phyloP scores from a whole-genome alignment of 2,329 filamentous ascomycete genomes.

The Colletotrichum lini region DNA sequence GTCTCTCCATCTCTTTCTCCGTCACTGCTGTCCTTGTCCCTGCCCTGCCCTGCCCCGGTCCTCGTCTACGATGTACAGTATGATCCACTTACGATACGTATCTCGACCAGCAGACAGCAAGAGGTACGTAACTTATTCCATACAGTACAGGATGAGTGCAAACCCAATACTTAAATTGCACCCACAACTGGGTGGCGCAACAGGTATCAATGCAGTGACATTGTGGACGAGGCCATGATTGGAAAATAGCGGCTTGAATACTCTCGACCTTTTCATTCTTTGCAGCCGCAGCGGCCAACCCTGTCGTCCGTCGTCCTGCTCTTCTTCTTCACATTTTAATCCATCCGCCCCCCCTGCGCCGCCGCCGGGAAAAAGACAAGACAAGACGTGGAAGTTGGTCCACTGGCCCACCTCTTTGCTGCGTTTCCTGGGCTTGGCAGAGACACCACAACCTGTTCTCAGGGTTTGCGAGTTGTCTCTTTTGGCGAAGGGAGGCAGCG shows the following conservation, averaged over 20 bases:
- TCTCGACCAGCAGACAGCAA: background rate
- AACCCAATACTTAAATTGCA: background rate
- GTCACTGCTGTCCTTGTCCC: slow-evolving; percentile 23
- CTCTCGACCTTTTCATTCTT: background rate
- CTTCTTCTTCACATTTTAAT: background rate
- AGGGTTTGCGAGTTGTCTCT: slow-evolving; percentile 27
- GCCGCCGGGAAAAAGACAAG: slow-evolving; percentile 2
- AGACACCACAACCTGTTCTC: slow-evolving; percentile 32
- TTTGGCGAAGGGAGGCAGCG: slow-evolving; percentile 1
- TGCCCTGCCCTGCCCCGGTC: slow-evolving; percentile 16
- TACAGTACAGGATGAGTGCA: background rate
- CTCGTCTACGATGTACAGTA: no score
- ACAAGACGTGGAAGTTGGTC: slow-evolving; percentile 13
- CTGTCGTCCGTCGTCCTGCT: slow-evolving; percentile 11
- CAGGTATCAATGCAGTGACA: no score
- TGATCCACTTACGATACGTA: slow-evolving; percentile 3
- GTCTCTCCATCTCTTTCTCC: slow-evolving; percentile 26
- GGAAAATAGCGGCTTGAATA: background rate
- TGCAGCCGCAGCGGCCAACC: slow-evolving; percentile 21
- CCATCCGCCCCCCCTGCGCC: background rate
- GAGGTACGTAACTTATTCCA: background rate
- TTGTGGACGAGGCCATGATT: no score
- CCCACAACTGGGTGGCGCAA: no score
- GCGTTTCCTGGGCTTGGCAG: slow-evolving; percentile 23
- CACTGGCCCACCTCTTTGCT: slow-evolving; percentile 32